Evolutionary conservation across 2,329 filamentous ascomycete species (phyloP).

Genomic region (Calonectria pauciramosa): DNA sequence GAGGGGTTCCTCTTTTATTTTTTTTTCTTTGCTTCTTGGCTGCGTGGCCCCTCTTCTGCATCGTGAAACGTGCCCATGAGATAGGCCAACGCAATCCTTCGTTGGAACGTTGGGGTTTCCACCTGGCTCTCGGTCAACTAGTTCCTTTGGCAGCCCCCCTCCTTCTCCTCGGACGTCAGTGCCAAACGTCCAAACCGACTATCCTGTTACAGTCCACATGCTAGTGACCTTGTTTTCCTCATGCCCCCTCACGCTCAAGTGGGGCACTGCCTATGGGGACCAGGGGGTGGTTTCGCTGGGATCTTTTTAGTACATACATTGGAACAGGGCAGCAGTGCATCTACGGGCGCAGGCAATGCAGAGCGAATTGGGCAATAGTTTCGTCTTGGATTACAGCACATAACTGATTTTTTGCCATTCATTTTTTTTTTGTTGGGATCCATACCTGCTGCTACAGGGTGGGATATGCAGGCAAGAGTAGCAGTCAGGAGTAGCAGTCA

Average conservation of each 20-base stretch:
- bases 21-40: background rate
- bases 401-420: background rate
- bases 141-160: background rate
- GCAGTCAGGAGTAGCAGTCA: background rate
- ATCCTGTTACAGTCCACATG: constrained; percentile 19
- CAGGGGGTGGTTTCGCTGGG: constrained; percentile 2
- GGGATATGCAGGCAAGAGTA: background rate
- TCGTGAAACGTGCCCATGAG: background rate
- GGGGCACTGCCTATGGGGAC: constrained; percentile 13
- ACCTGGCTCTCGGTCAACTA: background rate
- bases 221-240: background rate
- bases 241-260: background rate
- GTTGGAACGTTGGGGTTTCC: background rate
- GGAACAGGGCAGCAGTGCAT: constrained; percentile 9
- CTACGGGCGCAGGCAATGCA: constrained; percentile 1
- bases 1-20: background rate
- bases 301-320: constrained; percentile 2
- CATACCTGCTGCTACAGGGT: background rate
- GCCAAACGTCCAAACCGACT: constrained; percentile 6
- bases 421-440: background rate
- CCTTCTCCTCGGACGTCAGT: background rate
- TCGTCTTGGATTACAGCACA: background rate
- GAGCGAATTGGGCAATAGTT: background rate
- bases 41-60: background rate
- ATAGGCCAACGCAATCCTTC: background rate